Evolutionary conservation across 495 filamentous ascomycete species (phyloP).

Genomic region (Aspergillus panamensis): DNA sequence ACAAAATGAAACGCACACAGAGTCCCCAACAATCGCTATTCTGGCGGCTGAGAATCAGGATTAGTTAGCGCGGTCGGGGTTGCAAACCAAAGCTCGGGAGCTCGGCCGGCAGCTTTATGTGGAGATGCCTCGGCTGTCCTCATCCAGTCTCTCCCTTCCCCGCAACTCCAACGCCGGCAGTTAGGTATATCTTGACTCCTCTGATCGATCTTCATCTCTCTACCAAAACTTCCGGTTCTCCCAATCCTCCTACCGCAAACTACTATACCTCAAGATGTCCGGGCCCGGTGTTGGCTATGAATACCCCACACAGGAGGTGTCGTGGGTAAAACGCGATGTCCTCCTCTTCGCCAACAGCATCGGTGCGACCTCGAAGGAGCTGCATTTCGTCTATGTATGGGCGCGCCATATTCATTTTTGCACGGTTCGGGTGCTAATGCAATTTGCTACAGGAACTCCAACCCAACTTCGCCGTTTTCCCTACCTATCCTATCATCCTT

Average conservation of each 20-base stretch:
- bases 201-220: no score
- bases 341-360: conserved; percentile 87
- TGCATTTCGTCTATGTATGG: conserved; percentile 82
- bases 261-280: conserved; percentile 30
- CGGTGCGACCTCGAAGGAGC: conserved; percentile 75
- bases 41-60: neutral
- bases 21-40: no score
- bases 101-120: neutral
- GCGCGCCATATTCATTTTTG: neutral
- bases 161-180: no score
- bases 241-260: no score
- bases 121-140: neutral
- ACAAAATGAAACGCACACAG: no score
- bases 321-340: conserved; percentile 82
- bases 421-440: neutral
- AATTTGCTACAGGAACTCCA: conserved; percentile 62
- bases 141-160: no score
- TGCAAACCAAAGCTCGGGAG: neutral
- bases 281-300: conserved; percentile 74
- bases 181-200: no score
- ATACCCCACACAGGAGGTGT: conserved; percentile 66
- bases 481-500: conserved; percentile 81
- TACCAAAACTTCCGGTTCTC: no score
- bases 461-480: conserved; percentile 78
- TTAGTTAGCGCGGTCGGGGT: neutral